Evolutionary conservation across 164 flowering plant genomes (phyloP).

Genomic region (Annona squamosa): DNA sequence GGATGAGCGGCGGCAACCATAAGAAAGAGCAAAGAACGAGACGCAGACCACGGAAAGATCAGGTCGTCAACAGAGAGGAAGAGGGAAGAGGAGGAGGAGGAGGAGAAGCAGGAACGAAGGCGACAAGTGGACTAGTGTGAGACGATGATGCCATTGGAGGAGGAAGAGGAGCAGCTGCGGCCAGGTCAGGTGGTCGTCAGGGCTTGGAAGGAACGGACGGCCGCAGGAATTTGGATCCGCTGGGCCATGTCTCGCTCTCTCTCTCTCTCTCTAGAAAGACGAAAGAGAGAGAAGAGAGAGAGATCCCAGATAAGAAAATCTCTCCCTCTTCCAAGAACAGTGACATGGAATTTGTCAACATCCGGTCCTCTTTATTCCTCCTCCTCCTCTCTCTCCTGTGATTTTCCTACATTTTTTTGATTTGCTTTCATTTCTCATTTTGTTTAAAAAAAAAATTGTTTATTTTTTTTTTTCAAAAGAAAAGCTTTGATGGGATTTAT

Average conservation of each 20-base stretch:
- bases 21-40: conserved; percentile 22
- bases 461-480: too few relatives aligned
- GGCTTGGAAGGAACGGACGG: conserved; percentile 16
- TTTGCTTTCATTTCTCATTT: not conserved
- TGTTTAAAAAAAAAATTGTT: too few relatives aligned
- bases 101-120: not conserved
- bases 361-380: conserved; percentile 72
- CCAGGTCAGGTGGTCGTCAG: conserved; percentile 55
- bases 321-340: conserved; percentile 75
- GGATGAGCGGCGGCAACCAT: not conserved
- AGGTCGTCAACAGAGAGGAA: not conserved
- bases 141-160: conserved; percentile 37
- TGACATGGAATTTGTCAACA: conserved; percentile 99
- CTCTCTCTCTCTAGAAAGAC: too few relatives aligned
- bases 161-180: not conserved
- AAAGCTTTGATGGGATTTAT: not conserved
- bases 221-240: conserved; percentile 61
- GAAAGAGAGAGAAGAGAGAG: conserved; percentile 34
- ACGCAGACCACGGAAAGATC: conserved; percentile 10
- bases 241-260: conserved; percentile 41
- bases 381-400: conserved; percentile 7
- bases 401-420: not conserved
- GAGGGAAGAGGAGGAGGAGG: not conserved
- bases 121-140: conserved; percentile 23
- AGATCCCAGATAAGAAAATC: conserved; percentile 94